Evolutionary conservation across 2,329 filamentous ascomycete genomes (phyloP).

Genomic region (Cercospora nicotianae): DNA sequence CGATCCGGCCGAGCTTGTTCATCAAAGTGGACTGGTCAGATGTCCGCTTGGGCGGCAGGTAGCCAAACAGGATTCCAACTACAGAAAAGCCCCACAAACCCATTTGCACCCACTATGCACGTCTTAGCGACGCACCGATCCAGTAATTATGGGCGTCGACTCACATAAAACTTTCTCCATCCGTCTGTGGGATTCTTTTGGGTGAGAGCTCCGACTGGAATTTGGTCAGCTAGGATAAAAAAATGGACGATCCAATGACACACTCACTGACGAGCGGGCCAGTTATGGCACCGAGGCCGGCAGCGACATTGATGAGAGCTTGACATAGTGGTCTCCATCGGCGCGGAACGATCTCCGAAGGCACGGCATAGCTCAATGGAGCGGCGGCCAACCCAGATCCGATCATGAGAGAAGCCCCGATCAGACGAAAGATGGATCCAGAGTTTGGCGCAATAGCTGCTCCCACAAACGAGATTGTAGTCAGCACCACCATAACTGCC

Average conservation of each 20-base stretch:
- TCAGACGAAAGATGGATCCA: background rate
- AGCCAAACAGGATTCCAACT: background rate
- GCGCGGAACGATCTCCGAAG: background rate
- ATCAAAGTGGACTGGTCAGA: background rate
- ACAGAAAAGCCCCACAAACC: background rate
- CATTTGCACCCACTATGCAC: background rate
- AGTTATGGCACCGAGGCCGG: background rate
- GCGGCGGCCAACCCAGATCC: background rate
- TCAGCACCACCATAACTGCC: background rate
- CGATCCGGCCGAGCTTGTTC: background rate
- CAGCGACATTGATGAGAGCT: background rate
- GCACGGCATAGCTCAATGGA: background rate
- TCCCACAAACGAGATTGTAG: background rate
- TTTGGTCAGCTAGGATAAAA: background rate
- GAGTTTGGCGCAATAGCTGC: background rate
- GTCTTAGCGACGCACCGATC: background rate
- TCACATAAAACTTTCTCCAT: background rate
- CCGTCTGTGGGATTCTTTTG: background rate
- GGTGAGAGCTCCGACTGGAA: background rate
- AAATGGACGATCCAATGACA: background rate
- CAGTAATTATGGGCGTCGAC: background rate
- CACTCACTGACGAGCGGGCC: background rate
- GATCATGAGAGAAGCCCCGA: background rate
- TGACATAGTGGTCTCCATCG: background rate
- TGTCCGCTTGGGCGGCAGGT: background rate